A percentile compares a stretch with the other conserved stretches of the same genome.
Evolutionary conservation across 179 eudicot genomes (phyloP).

Genomic region (Monotropa hypopitys): DNA sequence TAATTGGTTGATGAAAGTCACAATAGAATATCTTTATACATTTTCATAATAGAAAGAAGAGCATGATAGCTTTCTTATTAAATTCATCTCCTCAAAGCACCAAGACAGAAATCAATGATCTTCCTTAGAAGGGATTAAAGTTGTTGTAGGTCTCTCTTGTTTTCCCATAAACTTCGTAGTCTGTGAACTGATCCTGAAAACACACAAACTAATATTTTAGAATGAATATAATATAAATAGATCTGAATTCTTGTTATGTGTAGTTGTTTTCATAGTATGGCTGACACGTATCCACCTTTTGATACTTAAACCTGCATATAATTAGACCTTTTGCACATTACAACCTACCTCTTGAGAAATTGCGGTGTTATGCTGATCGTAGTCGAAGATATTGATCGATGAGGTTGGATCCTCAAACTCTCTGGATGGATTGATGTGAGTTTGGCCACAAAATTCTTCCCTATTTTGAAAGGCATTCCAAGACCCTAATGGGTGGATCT

Average conservation of each 20-base stretch:
- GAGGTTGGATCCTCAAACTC: slow-evolving; percentile 6
- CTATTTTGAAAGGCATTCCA: slow-evolving; percentile 8
- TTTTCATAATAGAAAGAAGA: background rate
- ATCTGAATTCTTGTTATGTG: background rate
- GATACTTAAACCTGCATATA: no score
- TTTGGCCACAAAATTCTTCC: slow-evolving; percentile 1
- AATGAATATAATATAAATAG: background rate
- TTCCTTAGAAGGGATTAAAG: slow-evolving; percentile 1
- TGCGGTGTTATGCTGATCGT: slow-evolving; percentile 5
- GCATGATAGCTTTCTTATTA: background rate
- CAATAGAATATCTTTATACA: no score
- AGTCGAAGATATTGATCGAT: slow-evolving; percentile 7
- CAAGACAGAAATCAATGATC: background rate
- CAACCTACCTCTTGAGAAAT: slow-evolving; percentile 16
- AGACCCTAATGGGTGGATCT: background rate
- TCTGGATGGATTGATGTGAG: background rate
- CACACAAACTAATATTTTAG: no score
- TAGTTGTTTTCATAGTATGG: background rate
- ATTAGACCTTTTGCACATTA: background rate
- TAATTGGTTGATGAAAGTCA: background rate
- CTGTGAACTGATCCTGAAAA: slow-evolving; percentile 14
- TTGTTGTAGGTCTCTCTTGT: slow-evolving; percentile 14
- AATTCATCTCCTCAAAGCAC: background rate
- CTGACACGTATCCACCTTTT: no score
- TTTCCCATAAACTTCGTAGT: slow-evolving; percentile 6